phyloP scores from a whole-genome alignment of 345 rosid species.

The Tarenaya hassleriana region DNA sequence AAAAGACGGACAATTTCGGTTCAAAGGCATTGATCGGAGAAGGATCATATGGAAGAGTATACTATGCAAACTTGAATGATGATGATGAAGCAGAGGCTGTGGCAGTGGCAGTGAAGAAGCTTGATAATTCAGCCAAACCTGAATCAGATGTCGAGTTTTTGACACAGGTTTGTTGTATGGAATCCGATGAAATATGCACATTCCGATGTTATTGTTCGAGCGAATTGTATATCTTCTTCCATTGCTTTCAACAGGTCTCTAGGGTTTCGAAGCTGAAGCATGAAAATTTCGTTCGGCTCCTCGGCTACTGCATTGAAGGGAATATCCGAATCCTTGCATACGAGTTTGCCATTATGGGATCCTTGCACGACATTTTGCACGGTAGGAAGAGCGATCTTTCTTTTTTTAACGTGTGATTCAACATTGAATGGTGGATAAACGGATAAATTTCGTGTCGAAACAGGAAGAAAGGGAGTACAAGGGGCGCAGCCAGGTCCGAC shows the following conservation, averaged over 20 bases:
- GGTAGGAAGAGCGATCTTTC: conserved; percentile 37
- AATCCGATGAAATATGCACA: neutral
- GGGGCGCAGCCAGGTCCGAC: conserved; percentile 99
- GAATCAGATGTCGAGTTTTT: conserved; percentile 76
- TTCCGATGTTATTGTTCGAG: neutral
- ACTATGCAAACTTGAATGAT: conserved; percentile 56
- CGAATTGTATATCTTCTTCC: neutral
- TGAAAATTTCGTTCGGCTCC: conserved; percentile 76
- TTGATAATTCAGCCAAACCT: conserved; percentile 72
- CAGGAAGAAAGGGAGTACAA: conserved; percentile 98
- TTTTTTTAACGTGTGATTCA: neutral
- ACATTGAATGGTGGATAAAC: conserved; percentile 1
- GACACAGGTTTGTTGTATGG: conserved; percentile 50
- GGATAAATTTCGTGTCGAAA: conserved; percentile 9
- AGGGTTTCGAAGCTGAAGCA: conserved; percentile 80
- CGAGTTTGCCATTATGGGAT: conserved; percentile 99
- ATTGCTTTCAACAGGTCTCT: conserved; percentile 46
- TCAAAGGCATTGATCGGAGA: conserved; percentile 96
- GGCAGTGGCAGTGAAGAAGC: conserved; percentile 95
- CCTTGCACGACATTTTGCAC: conserved; percentile 89
- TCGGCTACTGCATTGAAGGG: conserved; percentile 87
- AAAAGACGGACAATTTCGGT: conserved; percentile 84
- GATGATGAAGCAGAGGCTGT: conserved; percentile 65
- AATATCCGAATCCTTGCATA: conserved; percentile 77
- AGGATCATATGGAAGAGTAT: conserved; percentile 97